These are phyloP conservation scores for Omphalotus guepiniiformis DNA, from an alignment of 768 basidiomycete species.

Conservation along the genomic window DNA sequence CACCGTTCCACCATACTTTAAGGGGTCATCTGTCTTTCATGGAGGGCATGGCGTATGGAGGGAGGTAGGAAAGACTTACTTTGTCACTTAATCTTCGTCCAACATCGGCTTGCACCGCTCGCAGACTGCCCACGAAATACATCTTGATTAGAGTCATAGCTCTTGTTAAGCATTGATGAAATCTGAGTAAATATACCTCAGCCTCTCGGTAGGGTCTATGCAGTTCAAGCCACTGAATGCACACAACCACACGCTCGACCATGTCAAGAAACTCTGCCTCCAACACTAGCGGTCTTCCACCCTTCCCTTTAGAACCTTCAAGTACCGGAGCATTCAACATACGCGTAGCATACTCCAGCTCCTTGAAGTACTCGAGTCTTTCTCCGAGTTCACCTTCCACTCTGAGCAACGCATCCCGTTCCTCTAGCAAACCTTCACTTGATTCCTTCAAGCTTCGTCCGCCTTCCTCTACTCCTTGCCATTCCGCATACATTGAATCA, in stretches of 20 bases:
- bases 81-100: slow-evolving; percentile 71
- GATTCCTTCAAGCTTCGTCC: slow-evolving; percentile 88
- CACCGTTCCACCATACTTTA: background rate
- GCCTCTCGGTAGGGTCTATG: slow-evolving; percentile 91
- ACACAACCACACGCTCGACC: slow-evolving; percentile 94
- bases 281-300: slow-evolving; percentile 83
- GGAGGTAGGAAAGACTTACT: slow-evolving; percentile 38
- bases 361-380: slow-evolving; percentile 89
- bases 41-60: too few relatives aligned
- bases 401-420: slow-evolving; percentile 79
- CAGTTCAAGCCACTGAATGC: slow-evolving; percentile 82
- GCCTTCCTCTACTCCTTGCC: slow-evolving; percentile 89
- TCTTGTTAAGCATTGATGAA: slow-evolving; percentile 97
- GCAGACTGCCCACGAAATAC: slow-evolving; percentile 86
- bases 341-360: slow-evolving; percentile 87
- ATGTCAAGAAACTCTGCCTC: slow-evolving; percentile 91
- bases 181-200: slow-evolving; percentile 91
- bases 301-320: background rate
- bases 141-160: slow-evolving; percentile 98
- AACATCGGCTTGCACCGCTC: slow-evolving; percentile 75
- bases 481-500: slow-evolving; percentile 76
- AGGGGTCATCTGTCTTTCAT: too few relatives aligned
- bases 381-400: slow-evolving; percentile 79
- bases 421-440: slow-evolving; percentile 84
- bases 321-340: slow-evolving; percentile 81